Evolutionary conservation across 78 protist genomes (phyloP), one percentile per base, ranked within the genome.

Genomic region (Dictyostelium firmibasis): DNA sequence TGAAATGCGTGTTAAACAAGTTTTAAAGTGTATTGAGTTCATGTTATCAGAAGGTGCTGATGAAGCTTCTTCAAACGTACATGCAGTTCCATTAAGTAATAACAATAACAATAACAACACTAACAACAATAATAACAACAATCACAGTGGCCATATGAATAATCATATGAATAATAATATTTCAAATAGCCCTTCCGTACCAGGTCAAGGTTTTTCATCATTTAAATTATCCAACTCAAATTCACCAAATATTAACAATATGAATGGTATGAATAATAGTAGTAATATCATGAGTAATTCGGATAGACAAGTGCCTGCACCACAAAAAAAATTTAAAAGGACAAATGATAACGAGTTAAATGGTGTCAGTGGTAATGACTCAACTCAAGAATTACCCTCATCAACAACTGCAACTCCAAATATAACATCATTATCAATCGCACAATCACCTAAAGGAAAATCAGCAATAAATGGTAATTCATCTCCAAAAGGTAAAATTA

Each of bases 1-100:
- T 29, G 93, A 87, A 69, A 87, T 87, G 93, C 36, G 93, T 38
- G 93, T 87, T 47, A 87, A 87, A 69, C 93, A 87, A 64, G 93
- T 87, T 4, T 43, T 87, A 25, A 87, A 87, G 38, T 87, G 93
- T 29, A 47, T 87, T 8, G 93, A 87, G 4, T 36, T 75, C 44
- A 87, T 87, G 93, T 79, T 87, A 70, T 77, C 93, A 2, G 93
- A 87, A 25, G 93, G 86, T 20, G 85, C 81, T 0, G 86, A 82
- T 60, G 86, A 87, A 11, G 41, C 77, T 53, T 60, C 86, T 5
- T 29, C 50, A 23, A 87, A 64, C 67, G 53, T 36, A 72, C 83
- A 75, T 57, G 83, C 92, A 23, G 86, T 82, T 16, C 92, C 81
- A 57, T 9, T 82, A 10, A 6, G 44, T 33, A 57, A 50, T 57